Conservation (phyloP, 2,329 filamentous ascomycete genomes). For the Niveomyces coronatus region DNA sequence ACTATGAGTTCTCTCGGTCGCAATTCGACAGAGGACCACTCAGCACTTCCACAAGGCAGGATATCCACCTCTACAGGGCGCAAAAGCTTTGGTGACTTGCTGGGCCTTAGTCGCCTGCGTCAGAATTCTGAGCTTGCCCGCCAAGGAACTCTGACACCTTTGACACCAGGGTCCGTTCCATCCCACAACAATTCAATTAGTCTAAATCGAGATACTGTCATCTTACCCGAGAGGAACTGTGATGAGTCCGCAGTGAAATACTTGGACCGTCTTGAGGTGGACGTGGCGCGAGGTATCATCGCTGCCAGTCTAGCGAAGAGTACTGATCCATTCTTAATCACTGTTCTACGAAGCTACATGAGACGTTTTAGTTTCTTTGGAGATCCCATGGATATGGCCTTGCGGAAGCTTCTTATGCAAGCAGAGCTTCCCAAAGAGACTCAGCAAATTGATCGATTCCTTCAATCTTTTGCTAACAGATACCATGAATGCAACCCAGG, state of each 20-base stretch:
- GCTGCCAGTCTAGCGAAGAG: constrained; percentile 78
- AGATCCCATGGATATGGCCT: constrained; percentile 95
- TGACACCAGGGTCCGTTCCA: constrained; percentile 56
- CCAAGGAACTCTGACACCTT: constrained; percentile 57
- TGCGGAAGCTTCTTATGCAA: constrained; percentile 92
- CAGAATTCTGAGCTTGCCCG: constrained; percentile 69
- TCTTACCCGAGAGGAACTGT: constrained; percentile 70
- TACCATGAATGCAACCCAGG: constrained; percentile 98
- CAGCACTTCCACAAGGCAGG: constrained; percentile 56
- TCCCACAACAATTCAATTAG: constrained; percentile 82
- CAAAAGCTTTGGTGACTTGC: constrained; percentile 85
- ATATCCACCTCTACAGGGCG: constrained; percentile 84
- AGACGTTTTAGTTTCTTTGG: constrained; percentile 90
- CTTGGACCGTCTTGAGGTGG: constrained; percentile 70
- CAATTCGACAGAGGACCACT: constrained; percentile 59
- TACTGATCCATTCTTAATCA: constrained; percentile 71
- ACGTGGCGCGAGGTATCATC: constrained; percentile 70
- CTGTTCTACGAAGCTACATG: constrained; percentile 90
- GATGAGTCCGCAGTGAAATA: constrained; percentile 88
- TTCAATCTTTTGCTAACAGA: constrained; percentile 89
- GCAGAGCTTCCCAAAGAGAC: constrained; percentile 94
- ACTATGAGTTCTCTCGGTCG: constrained; percentile 77
- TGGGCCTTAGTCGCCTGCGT: constrained; percentile 67
- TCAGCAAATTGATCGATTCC: constrained; percentile 89
- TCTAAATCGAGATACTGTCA: constrained; percentile 58